Evolutionary conservation across 495 filamentous ascomycete species (phyloP).

Genomic region (Hypoxylon fuscum): DNA sequence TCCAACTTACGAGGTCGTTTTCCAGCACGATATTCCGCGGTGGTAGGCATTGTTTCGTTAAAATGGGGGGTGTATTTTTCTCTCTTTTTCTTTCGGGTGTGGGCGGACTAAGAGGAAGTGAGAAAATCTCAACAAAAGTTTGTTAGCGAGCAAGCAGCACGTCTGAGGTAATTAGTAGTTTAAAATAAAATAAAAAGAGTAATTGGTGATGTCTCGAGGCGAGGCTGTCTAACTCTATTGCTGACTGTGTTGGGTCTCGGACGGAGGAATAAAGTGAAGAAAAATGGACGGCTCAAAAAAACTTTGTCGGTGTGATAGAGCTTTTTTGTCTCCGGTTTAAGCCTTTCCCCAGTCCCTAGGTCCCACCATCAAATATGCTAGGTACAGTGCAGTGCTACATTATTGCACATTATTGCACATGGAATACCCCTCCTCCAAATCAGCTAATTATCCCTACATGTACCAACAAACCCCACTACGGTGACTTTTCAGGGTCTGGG

Average conservation of each 20-base stretch:
- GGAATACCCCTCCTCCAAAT: too few species aligned
- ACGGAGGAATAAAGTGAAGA: conserved; percentile 17
- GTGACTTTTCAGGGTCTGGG: conserved; percentile 1
- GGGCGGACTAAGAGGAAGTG: conserved; percentile 3
- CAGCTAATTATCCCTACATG: neutral
- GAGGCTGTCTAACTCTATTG: neutral
- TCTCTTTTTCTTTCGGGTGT: too few species aligned
- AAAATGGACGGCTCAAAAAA: conserved; percentile 6
- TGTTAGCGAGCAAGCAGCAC: neutral
- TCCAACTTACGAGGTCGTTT: conserved; percentile 46
- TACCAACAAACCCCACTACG: neutral
- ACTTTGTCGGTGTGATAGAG: conserved; percentile 9
- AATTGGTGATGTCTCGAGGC: neutral
- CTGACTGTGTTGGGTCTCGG: conserved; percentile 4
- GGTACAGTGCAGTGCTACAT: too few species aligned
- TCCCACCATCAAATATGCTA: too few species aligned
- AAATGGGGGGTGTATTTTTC: too few species aligned
- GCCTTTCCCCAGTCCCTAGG: too few species aligned
- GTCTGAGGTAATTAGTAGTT: conserved; percentile 3
- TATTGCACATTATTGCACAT: too few species aligned
- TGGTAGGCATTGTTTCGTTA: conserved; percentile 35
- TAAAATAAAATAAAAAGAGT: too few species aligned
- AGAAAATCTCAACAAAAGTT: conserved; percentile 12
- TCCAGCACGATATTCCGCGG: conserved; percentile 39
- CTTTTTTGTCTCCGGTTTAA: conserved; percentile 17